Base-by-base conservation (phyloP, 805 yeast species). In the Cyberlindnera lachancei region DNA sequence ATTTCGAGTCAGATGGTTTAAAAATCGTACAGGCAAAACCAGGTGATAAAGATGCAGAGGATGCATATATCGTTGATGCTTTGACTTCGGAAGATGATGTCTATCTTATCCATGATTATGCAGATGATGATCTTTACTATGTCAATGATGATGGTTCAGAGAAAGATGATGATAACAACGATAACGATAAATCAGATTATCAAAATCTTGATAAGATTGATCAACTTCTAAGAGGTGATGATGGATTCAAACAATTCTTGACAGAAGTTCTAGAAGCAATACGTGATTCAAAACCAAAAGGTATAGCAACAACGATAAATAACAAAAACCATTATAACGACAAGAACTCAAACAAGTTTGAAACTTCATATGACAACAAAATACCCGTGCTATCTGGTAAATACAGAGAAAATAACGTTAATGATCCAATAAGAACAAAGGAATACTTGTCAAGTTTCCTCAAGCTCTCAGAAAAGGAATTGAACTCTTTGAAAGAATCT, bases 301-400 rank as follows among this genome's bases (percentile, higher is more conserved):
- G n/a, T n/a, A n/a, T n/a, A n/a, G 24, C 41, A 10, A 33, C 27
- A 4, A 18, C 38, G 1, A 36, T 52, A 27, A 52, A 52, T 33
- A 45, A 52, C 29, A 27, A 19, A n/a, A 32, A 35, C 2, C 55
- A 50, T 21, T 52, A 52, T 34, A 44, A 42, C 25, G 28, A 33
- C 7, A 44, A 42, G 23, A 27, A 33, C 7, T 15, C 40, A 3
- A 50, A 50, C 24, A 17, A 17, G 14, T 36, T 27, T 25, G 29
- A 16, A n/a, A 32, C 24, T 1, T 34, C 47, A 1, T 31, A 42
- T 37, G 45, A 40, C 16, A 13, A 18, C 9, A 52, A 43, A 24
- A 33, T 52, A 15, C 56, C 56, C 1, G 49, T 48, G 3, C 14
- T 38, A 3, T 36, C 37, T 7, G 56, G 56, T 4, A 50, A 46